These are phyloP conservation scores for Nicotiana benthamiana DNA, from an alignment of 257 asterid species.

Conservation along the genomic window DNA sequence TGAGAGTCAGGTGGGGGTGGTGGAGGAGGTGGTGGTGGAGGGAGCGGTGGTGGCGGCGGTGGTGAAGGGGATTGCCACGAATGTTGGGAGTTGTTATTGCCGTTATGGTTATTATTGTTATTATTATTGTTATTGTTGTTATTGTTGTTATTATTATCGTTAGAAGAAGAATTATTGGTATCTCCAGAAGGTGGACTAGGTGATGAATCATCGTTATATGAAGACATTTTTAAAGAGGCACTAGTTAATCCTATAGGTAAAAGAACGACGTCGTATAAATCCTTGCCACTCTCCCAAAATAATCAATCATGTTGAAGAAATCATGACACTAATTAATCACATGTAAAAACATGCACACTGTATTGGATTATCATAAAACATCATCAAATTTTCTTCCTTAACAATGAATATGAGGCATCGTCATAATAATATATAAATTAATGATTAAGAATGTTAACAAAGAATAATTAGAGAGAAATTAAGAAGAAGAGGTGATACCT, in stretches of 20 bases:
- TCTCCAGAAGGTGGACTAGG: background rate
- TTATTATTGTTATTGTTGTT: background rate
- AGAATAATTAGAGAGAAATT: background rate
- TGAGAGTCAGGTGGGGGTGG: constrained; percentile 6
- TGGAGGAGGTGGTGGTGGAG: constrained; percentile 10
- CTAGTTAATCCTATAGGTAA: background rate
- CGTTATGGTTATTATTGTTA: background rate
- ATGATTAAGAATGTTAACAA: background rate
- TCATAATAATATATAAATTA: background rate
- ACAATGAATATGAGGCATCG: background rate
- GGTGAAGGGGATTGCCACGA: constrained; percentile 23
- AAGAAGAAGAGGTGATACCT: constrained; percentile 27
- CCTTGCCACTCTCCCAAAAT: constrained; percentile 59
- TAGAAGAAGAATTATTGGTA: background rate
- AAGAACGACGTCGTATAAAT: background rate
- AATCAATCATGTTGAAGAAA: constrained; percentile 19
- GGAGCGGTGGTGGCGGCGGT: constrained; percentile 13
- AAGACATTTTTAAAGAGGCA: constrained; percentile 17
- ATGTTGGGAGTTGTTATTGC: constrained; percentile 13
- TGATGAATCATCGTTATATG: background rate
- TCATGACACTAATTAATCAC: background rate
- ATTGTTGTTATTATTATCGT: background rate
- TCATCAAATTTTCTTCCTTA: background rate
- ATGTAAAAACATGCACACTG: background rate
- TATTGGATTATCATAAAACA: background rate